phyloP scores from a whole-genome alignment of 345 rosid genomes.

The Acer campestre region DNA sequence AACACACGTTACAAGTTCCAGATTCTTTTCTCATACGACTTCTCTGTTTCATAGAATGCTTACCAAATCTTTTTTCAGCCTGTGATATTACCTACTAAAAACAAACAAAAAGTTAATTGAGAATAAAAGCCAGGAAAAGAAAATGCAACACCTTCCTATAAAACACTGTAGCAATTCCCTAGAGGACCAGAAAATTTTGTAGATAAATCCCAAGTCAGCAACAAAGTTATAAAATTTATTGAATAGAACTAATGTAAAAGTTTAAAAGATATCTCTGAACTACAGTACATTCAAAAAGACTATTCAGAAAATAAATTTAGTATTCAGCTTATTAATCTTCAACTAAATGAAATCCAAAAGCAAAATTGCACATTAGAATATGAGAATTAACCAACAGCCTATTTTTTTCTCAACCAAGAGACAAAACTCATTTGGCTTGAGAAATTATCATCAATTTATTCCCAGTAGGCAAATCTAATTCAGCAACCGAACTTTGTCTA shows the following conservation, averaged over 20 bases:
- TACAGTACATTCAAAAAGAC: background rate
- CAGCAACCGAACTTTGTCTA: background rate
- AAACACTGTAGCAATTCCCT: background rate
- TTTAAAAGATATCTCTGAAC: background rate
- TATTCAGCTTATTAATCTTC: background rate
- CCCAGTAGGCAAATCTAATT: background rate
- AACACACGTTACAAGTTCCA: constrained; percentile 82
- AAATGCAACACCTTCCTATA: background rate
- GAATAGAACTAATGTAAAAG: background rate
- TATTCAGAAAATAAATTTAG: background rate
- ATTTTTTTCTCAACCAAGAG: background rate
- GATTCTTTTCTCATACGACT: constrained; percentile 52
- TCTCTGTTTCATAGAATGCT: constrained; percentile 49
- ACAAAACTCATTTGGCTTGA: background rate
- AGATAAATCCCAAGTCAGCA: background rate
- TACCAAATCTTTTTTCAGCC: constrained; percentile 39
- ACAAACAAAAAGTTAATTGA: constrained; percentile 21
- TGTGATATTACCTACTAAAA: constrained; percentile 35
- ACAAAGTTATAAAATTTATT: background rate
- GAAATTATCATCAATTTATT: background rate
- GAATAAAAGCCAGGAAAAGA: constrained; percentile 4
- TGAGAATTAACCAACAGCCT: background rate
- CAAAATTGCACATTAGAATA: background rate
- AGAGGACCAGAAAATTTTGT: background rate
- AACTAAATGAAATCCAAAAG: background rate